Evolutionary conservation across 768 basidiomycete genomes (phyloP).

Genomic region (Infundibulicybe gibba): DNA sequence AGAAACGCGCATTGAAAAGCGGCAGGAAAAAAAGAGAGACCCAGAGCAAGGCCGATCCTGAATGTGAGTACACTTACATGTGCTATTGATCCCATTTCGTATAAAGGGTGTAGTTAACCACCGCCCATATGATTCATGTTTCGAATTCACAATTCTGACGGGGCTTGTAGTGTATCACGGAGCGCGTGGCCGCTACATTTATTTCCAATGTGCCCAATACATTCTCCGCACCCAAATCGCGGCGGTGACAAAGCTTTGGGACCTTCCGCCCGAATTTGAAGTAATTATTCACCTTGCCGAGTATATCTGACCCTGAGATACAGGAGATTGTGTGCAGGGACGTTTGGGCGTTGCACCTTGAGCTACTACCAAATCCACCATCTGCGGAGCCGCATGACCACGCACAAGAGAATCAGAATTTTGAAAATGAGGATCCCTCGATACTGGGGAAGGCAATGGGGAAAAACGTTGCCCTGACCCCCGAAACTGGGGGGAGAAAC

Average conservation of each 20-base stretch:
- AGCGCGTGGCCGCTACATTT: conserved; percentile 69
- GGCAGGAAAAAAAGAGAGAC: conserved; percentile 47
- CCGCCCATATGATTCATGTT: too few species aligned
- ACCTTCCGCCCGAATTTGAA: conserved; percentile 78
- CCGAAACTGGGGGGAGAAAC: conserved; percentile 7
- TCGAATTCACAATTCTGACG: not conserved
- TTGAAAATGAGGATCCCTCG: conserved; percentile 5
- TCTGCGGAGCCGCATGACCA: conserved; percentile 57
- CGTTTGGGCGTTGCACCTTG: conserved; percentile 76
- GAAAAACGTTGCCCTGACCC: not conserved
- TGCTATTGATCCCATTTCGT: not conserved
- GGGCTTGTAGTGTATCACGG: conserved; percentile 74
- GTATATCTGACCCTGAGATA: conserved; percentile 4
- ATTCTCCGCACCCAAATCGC: conserved; percentile 75
- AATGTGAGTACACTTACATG: conserved; percentile 47
- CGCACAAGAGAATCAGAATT: conserved; percentile 25
- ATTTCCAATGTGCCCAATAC: conserved; percentile 82
- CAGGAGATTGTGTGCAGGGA: conserved; percentile 70
- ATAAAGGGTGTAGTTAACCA: too few species aligned
- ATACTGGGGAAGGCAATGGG: too few species aligned
- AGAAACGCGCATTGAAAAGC: conserved; percentile 64
- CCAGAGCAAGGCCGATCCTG: conserved; percentile 52
- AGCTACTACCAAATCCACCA: conserved; percentile 54
- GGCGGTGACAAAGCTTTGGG: conserved; percentile 58
- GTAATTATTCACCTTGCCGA: conserved; percentile 28